phyloP scores from a whole-genome alignment of 768 basidiomycete genomes.

The Hericium rajendrae region DNA sequence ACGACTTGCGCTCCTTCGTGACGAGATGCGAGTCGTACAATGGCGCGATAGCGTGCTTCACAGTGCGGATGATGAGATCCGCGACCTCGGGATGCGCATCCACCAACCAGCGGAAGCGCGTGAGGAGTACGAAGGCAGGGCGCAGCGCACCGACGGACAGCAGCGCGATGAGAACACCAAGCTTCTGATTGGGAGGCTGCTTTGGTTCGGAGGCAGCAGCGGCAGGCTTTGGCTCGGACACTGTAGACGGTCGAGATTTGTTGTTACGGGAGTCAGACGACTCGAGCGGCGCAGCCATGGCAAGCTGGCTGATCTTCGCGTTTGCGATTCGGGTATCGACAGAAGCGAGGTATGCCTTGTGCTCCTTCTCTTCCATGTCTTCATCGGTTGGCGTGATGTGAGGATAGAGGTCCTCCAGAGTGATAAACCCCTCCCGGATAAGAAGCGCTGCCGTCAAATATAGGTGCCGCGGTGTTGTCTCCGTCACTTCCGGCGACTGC shows the following conservation, averaged over 20 bases:
- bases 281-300: constrained; percentile 79
- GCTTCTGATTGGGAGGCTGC: constrained; percentile 60
- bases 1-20: constrained; percentile 49
- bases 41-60: constrained; percentile 58
- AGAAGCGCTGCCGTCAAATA: constrained; percentile 79
- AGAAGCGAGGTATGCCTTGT: constrained; percentile 54
- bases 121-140: constrained; percentile 68
- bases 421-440: constrained; percentile 83
- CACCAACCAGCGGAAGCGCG: constrained; percentile 78
- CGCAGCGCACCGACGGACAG: constrained; percentile 79
- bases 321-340: constrained; percentile 56
- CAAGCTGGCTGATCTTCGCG: constrained; percentile 67
- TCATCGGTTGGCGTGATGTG: constrained; percentile 74
- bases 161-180: constrained; percentile 68
- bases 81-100: constrained; percentile 77
- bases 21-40: constrained; percentile 48
- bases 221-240: constrained; percentile 27
- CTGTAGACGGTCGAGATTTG: constrained; percentile 29
- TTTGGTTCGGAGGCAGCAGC: constrained; percentile 28
- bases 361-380: constrained; percentile 55
- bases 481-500: constrained; percentile 48
- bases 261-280: constrained; percentile 31
- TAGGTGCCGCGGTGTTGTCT: constrained; percentile 59
- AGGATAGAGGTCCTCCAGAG: constrained; percentile 83
- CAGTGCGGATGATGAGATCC: constrained; percentile 72